Percentiles rank a stretch among this genome's conserved stretches.
Conservation (phyloP, 352 stramenopile genomes). For the Hyaloperonospora arabidopsidis region DNA sequence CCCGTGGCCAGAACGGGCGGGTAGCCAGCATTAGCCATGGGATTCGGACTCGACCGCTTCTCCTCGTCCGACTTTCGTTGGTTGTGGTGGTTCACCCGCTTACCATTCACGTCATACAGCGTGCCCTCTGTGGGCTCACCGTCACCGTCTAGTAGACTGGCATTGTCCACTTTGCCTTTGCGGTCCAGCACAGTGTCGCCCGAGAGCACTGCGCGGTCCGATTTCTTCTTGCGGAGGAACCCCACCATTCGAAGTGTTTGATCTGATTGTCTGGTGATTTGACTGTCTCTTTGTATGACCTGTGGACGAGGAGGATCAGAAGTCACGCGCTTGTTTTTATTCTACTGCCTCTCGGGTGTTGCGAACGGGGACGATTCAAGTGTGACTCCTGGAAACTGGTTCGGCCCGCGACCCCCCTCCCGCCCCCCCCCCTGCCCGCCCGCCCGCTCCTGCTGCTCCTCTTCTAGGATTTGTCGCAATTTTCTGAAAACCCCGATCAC, state of each 20-base stretch:
- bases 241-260: constrained; percentile 43
- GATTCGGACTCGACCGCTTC: constrained; percentile 31
- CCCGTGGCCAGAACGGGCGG: constrained; percentile 39
- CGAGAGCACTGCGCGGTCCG: constrained; percentile 56
- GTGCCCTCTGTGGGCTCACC: constrained; percentile 63
- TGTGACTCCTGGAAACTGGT: constrained; percentile 27
- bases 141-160: constrained; percentile 75
- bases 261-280: constrained; percentile 6
- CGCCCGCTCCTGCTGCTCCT: constrained; percentile 26
- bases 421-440: constrained; percentile 11
- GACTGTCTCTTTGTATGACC: too few species aligned
- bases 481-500: constrained; percentile 15
- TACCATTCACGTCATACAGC: constrained; percentile 57
- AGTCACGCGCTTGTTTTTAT: too few species aligned
- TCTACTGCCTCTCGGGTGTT: constrained; percentile 7
- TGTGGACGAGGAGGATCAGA: too few species aligned
- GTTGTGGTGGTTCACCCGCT: constrained; percentile 27
- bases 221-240: constrained; percentile 84
- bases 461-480: constrained; percentile 31
- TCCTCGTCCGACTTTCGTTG: constrained; percentile 62
- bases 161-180: constrained; percentile 78
- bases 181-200: constrained; percentile 70
- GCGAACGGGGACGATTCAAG: constrained; percentile 24
- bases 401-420: constrained; percentile 2
- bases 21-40: constrained; percentile 29